phyloP scores from a whole-genome alignment of 164 flowering plant genomes.

The Macadamia integrifolia region DNA sequence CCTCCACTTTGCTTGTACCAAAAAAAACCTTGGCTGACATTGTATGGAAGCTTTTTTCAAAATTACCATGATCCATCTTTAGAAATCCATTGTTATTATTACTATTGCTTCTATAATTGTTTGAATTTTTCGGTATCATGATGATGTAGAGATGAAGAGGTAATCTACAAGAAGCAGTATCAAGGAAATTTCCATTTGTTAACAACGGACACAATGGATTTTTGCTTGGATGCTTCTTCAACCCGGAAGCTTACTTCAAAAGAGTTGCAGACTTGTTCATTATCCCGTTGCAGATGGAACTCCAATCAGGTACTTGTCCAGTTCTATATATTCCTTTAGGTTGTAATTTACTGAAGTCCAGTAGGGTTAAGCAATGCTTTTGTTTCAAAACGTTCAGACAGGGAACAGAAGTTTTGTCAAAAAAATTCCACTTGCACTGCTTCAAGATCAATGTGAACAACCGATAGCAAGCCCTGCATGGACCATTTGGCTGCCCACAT shows the following conservation, averaged over 20 bases:
- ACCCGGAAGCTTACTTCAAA: constrained; percentile 40
- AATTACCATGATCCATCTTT: constrained; percentile 6
- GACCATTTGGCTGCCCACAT: too few species aligned
- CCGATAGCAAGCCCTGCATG: too few species aligned
- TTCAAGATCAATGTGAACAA: too few species aligned
- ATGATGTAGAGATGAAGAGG: constrained; percentile 40
- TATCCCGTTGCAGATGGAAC: constrained; percentile 52
- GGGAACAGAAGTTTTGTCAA: too few species aligned
- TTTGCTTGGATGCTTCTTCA: constrained; percentile 64
- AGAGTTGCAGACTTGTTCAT: constrained; percentile 30
- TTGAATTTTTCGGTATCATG: neutral
- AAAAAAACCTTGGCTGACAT: constrained; percentile 24
- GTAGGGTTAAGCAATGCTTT: too few species aligned
- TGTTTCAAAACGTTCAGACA: too few species aligned
- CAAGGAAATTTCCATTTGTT: constrained; percentile 40
- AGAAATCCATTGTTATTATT: neutral
- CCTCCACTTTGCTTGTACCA: constrained; percentile 53
- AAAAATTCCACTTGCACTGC: too few species aligned
- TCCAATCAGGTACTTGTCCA: constrained; percentile 59
- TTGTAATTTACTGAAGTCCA: too few species aligned
- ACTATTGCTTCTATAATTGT: neutral
- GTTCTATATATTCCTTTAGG: neutral
- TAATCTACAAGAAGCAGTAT: constrained; percentile 21
- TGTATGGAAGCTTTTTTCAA: constrained; percentile 30
- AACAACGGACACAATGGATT: constrained; percentile 19